These are phyloP conservation scores for Fagus sylvatica DNA, from an alignment of 306 rosid genomes.

Conservation along the genomic window DNA sequence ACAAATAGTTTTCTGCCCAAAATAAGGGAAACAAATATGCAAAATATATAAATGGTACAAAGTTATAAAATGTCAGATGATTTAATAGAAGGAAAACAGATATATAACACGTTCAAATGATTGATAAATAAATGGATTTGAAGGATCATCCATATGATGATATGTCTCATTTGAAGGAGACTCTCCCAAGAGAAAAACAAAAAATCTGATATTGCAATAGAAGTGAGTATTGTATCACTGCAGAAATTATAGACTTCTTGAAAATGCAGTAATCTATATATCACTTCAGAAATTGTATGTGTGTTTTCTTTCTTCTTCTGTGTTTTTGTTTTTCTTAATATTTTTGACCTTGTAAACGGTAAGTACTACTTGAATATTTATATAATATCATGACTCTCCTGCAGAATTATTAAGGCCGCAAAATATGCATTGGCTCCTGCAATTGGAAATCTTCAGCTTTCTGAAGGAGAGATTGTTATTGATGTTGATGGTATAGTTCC, in stretches of 20 bases:
- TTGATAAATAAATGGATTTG: background rate
- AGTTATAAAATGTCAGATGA: background rate
- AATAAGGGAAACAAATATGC: background rate
- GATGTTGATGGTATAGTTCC: constrained; percentile 91
- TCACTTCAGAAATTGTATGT: background rate
- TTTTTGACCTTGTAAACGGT: background rate
- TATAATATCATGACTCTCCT: constrained; percentile 18
- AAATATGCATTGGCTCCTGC: constrained; percentile 50
- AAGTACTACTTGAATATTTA: constrained; percentile 3
- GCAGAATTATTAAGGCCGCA: constrained; percentile 72
- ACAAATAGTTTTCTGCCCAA: background rate
- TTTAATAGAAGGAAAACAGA: background rate
- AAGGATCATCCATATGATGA: background rate
- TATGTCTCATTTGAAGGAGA: background rate
- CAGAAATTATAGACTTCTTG: background rate
- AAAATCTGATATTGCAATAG: background rate
- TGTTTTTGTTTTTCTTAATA: background rate
- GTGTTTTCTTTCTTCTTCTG: background rate
- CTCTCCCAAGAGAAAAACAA: background rate
- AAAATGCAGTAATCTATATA: background rate
- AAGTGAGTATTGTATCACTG: background rate
- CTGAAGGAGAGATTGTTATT: constrained; percentile 75
- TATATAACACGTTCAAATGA: background rate
- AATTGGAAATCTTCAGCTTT: constrained; percentile 64
- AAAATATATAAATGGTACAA: background rate